Conservation (phyloP, 176 grass and related monocot species). For the Phragmites australis region DNA sequence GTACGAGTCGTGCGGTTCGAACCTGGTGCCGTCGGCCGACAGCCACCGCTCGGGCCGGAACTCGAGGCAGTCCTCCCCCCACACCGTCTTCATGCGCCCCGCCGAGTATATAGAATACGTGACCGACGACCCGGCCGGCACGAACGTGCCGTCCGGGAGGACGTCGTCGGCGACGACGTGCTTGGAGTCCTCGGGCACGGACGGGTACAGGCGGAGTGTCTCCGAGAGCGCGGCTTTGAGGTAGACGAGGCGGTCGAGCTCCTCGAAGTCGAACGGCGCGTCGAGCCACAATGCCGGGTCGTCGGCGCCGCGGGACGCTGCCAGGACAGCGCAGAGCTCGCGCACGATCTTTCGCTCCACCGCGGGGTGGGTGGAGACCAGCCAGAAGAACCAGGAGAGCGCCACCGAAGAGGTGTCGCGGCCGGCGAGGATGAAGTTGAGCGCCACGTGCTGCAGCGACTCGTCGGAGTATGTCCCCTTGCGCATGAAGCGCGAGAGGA, state of each 20-base stretch:
- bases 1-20: constrained; percentile 77
- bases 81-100: constrained; percentile 83
- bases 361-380: constrained; percentile 69
- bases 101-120: constrained; percentile 98
- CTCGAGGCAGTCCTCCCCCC: constrained; percentile 88
- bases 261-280: constrained; percentile 70
- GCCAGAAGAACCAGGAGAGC: constrained; percentile 99
- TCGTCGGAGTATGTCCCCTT: constrained; percentile 84
- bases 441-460: constrained; percentile 92
- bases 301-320: constrained; percentile 55
- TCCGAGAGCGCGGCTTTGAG: constrained; percentile 91
- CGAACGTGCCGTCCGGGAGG: constrained; percentile 84
- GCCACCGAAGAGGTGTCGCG: constrained; percentile 96
- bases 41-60: constrained; percentile 92
- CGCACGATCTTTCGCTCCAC: constrained; percentile 55
- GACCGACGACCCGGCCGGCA: constrained; percentile 79
- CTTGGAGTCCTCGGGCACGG: constrained; percentile 95
- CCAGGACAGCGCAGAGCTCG: constrained; percentile 68
- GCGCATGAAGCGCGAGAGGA: constrained; percentile 96
- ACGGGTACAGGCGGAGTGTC: constrained; percentile 88
- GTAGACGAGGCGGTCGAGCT: constrained; percentile 87
- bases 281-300: constrained; percentile 57
- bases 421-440: constrained; percentile 98
- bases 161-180: constrained; percentile 85
- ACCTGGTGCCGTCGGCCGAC: constrained; percentile 61